Evolutionary conservation across 495 filamentous ascomycete genomes (phyloP), one percentile per base, ranked within the genome.

Genomic region (Monascus purpureus): DNA sequence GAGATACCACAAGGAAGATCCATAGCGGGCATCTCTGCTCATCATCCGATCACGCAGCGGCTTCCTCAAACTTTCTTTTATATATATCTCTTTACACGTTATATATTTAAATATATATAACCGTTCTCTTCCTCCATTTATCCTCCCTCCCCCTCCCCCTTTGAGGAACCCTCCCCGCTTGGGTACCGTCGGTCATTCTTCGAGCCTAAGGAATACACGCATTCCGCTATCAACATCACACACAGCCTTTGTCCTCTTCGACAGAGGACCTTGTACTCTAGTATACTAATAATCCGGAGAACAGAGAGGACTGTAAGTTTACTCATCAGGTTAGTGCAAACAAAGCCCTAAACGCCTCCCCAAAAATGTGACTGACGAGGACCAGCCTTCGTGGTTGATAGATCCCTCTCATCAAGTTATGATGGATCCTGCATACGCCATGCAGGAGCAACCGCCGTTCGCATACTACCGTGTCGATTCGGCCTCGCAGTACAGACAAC

Each of bases 401-500:
- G n/a, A n/a, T n/a, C n/a, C n/a, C n/a, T n/a, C n/a, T n/a, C 25
- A 27, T 27, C 8, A 11, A 19, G 7, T 28, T 17, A 56, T 52
- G 47, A 76, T 77, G 72, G 72, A 73, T 46, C 53, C 61, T 41
- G 57, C 66, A 48, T 75, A 77, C 48, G 50, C 61, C 35, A 57
- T 72, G 48, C 79, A 80, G 66, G 80, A 75, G 27, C 82, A 83
- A 49, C 68, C 82, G 32, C 63, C 80, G 12, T 95, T 92, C 68
- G 86, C 81, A 73, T 94, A 88, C 67, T 96, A 93, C 61, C 78
- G 73, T 41, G 77, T 77, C 36, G 82, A 88, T 33, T 70, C 76
- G 28, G 77, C 69, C 49, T 63, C 71, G 28, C 80, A 93, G 52
- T 72, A 69, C 49, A 63, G 77, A 48, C 81, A 84, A 45, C 82